These are phyloP conservation scores for Dactylonectria estremocensis DNA, from an alignment of 2,329 filamentous ascomycete genomes.

Conservation along the genomic window DNA sequence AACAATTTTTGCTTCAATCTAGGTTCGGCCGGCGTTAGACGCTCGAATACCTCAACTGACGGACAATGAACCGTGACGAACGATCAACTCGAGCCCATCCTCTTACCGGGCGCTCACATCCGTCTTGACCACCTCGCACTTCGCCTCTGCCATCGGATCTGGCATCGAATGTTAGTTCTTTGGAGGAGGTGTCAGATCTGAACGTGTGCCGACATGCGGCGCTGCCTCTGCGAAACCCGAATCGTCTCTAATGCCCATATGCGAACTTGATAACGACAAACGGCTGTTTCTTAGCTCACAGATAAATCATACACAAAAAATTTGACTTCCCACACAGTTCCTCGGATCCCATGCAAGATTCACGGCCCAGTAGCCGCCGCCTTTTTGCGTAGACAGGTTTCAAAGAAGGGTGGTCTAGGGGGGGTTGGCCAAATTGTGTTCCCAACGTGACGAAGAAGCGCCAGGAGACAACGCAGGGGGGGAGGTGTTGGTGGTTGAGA, in stretches of 20 bases:
- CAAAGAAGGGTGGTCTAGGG: constrained; percentile 38
- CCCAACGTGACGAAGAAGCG: constrained; percentile 20
- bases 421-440: constrained; percentile 18
- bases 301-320: constrained; percentile 56
- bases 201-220: constrained; percentile 46
- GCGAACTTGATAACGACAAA: constrained; percentile 59
- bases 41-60: constrained; percentile 47
- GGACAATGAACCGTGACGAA: constrained; percentile 45
- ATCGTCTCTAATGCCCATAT: constrained; percentile 57
- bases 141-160: constrained; percentile 47
- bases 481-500: constrained; percentile 11
- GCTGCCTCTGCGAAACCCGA: constrained; percentile 50
- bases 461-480: constrained; percentile 7
- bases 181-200: constrained; percentile 48
- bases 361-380: constrained; percentile 35
- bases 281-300: constrained; percentile 61
- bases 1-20: constrained; percentile 79
- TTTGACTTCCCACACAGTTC: constrained; percentile 47
- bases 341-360: constrained; percentile 42
- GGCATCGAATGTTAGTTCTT: constrained; percentile 50
- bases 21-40: constrained; percentile 96
- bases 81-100: constrained; percentile 42
- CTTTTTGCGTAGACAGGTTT: constrained; percentile 44
- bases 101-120: constrained; percentile 42
- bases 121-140: constrained; percentile 50